Conservation (phyloP, 306 rosid genomes). For the Vigna hirtella region DNA sequence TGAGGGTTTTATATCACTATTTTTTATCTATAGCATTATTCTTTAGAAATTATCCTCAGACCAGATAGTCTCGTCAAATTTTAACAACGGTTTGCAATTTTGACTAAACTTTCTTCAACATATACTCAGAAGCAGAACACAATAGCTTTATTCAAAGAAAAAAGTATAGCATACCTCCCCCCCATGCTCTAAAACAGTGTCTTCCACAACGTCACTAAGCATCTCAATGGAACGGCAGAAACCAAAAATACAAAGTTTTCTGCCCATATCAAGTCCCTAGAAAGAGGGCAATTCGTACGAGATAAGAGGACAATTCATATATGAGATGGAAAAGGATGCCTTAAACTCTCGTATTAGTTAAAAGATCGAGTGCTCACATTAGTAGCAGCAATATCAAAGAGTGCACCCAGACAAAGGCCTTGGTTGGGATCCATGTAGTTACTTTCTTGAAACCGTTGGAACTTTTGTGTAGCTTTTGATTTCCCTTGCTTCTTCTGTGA, state of each 20-base stretch:
- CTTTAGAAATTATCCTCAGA: slow-evolving; percentile 4
- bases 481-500: slow-evolving; percentile 81
- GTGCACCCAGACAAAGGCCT: slow-evolving; percentile 90
- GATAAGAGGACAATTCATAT: slow-evolving; percentile 30
- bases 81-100: slow-evolving; percentile 24
- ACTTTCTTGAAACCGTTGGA: slow-evolving; percentile 82
- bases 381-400: slow-evolving; percentile 95
- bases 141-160: slow-evolving; percentile 23
- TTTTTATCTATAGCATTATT: slow-evolving; percentile 5
- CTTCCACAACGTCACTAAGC: slow-evolving; percentile 97
- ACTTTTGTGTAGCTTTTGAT: slow-evolving; percentile 59
- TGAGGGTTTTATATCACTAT: background rate
- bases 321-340: slow-evolving; percentile 28
- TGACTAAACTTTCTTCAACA: slow-evolving; percentile 4
- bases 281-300: slow-evolving; percentile 33
- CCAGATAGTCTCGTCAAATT: slow-evolving; percentile 15
- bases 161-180: slow-evolving; percentile 78
- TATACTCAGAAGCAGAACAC: slow-evolving; percentile 29
- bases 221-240: slow-evolving; percentile 97
- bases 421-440: slow-evolving; percentile 93
- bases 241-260: slow-evolving; percentile 91
- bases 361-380: slow-evolving; percentile 60
- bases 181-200: slow-evolving; percentile 91
- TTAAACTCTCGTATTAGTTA: background rate
- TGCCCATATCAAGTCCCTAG: slow-evolving; percentile 93